Percentiles rank a stretch among this genome's conserved stretches.
These are phyloP conservation scores for Fusarium cicatricum DNA, from an alignment of 2,329 filamentous ascomycete genomes.

Conservation along the genomic window DNA sequence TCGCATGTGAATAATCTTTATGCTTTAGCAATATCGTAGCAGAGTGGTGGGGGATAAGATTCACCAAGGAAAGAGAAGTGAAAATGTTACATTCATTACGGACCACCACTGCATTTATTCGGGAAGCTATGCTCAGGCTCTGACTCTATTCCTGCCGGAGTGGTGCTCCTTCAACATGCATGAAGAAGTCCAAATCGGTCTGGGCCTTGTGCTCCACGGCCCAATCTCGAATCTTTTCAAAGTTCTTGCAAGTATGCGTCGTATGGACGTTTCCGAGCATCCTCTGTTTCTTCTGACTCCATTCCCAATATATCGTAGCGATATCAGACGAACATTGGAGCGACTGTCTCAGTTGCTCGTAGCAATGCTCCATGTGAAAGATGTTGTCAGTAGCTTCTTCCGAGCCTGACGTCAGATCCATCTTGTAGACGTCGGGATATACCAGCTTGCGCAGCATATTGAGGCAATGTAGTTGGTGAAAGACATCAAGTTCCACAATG, in stretches of 20 bases:
- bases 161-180: slow-evolving; percentile 1
- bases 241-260: slow-evolving; percentile 11
- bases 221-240: slow-evolving; percentile 8
- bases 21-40: neutral
- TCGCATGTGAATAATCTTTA: neutral
- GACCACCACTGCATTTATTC: neutral
- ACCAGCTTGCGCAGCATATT: slow-evolving; percentile 10
- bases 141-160: neutral
- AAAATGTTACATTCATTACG: neutral
- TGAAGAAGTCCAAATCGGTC: slow-evolving; percentile 7
- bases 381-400: slow-evolving; percentile 9
- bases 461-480: slow-evolving; percentile 7
- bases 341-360: slow-evolving; percentile 8
- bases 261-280: slow-evolving; percentile 10
- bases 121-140: neutral
- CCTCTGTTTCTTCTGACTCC: slow-evolving; percentile 9
- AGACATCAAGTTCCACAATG: slow-evolving; percentile 9
- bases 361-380: slow-evolving; percentile 13
- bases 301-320: slow-evolving; percentile 8
- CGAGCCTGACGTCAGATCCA: slow-evolving; percentile 4
- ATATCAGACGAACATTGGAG: slow-evolving; percentile 8
- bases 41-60: neutral
- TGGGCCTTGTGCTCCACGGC: slow-evolving; percentile 7
- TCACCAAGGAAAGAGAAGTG: neutral
- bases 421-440: slow-evolving; percentile 3